These are phyloP conservation scores for Trametes punicea DNA, from an alignment of 768 basidiomycete genomes.

Conservation along the genomic window DNA sequence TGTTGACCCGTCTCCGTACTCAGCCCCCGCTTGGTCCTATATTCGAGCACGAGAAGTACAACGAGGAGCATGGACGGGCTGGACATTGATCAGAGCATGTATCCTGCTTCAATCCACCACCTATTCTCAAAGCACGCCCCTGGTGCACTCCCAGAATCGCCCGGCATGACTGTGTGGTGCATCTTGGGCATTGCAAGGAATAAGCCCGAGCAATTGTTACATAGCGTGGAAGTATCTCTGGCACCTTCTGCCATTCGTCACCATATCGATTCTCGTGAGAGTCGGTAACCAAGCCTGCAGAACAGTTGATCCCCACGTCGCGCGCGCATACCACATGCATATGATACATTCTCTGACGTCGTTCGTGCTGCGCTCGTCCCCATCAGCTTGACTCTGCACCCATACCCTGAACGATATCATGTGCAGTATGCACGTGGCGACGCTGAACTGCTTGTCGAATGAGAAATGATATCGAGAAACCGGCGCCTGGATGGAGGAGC, in stretches of 20 bases:
- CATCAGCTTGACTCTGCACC: background rate
- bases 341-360: constrained; percentile 11
- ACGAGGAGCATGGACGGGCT: constrained; percentile 19
- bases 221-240: too few relatives aligned
- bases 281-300: too few relatives aligned
- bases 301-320: background rate
- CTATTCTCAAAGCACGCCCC: background rate
- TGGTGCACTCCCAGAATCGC: too few relatives aligned
- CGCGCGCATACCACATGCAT: background rate
- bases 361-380: background rate
- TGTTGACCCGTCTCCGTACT: constrained; percentile 7
- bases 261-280: too few relatives aligned
- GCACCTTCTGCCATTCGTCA: too few relatives aligned
- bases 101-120: background rate
- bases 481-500: constrained; percentile 6
- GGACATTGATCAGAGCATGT: constrained; percentile 2
- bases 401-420: background rate
- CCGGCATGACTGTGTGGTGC: too few relatives aligned
- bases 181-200: too few relatives aligned
- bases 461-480: too few relatives aligned
- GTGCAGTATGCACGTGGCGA: constrained; percentile 8
- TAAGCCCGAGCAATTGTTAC: too few relatives aligned
- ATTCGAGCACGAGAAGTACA: constrained; percentile 54
- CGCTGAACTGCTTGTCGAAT: constrained; percentile 1
- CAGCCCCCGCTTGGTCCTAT: constrained; percentile 63